Evolutionary conservation across 495 filamentous ascomycete species (phyloP).

Genomic region (Hyaloscypha finlandica): DNA sequence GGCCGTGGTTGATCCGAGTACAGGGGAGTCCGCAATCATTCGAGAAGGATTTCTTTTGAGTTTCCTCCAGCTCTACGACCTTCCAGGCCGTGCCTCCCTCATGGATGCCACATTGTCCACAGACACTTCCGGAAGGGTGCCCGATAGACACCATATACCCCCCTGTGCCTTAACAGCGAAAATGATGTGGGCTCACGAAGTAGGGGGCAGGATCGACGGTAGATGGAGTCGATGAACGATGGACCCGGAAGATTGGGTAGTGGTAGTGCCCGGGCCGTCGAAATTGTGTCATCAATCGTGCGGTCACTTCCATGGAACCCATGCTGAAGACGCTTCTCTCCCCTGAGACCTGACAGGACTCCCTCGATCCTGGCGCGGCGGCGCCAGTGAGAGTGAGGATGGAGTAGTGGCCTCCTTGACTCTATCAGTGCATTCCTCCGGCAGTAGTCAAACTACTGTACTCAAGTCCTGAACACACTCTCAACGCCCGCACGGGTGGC

Average conservation of each 20-base stretch:
- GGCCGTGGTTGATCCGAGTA: neutral
- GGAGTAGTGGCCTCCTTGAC: neutral
- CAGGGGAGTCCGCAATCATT: neutral
- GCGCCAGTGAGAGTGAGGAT: neutral
- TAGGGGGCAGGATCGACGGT: neutral
- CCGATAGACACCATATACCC: neutral
- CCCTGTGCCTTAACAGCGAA: neutral
- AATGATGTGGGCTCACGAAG: neutral
- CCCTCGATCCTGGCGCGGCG: neutral
- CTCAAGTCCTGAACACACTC: neutral
- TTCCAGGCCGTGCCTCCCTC: neutral
- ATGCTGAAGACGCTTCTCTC: no score
- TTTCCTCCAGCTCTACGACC: neutral
- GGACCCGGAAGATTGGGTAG: neutral
- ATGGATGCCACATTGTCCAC: neutral
- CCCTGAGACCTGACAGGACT: no score
- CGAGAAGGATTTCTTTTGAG: neutral
- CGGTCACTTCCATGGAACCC: no score
- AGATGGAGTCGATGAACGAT: slow-evolving; percentile 1
- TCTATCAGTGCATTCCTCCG: neutral
- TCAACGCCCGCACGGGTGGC: neutral
- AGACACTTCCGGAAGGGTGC: neutral
- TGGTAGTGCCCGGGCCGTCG: neutral
- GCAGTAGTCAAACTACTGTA: neutral
- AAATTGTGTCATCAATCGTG: no score